Conservation (phyloP, 2,329 filamentous ascomycete species). For the Fusarium albidum region DNA sequence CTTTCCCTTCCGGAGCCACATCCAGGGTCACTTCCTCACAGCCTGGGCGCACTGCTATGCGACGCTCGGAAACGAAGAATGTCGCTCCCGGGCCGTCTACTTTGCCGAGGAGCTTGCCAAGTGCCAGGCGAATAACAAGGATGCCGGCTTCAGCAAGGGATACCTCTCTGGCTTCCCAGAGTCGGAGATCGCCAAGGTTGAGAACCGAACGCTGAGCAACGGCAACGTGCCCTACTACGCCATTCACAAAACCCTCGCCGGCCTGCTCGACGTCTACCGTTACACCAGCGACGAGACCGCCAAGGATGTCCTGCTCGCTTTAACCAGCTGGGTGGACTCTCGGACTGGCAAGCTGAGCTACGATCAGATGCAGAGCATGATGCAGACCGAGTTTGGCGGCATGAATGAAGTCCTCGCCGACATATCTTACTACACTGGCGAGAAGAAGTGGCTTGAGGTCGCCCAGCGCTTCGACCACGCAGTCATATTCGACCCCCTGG, state of each 20-base stretch:
- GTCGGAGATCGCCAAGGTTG: constrained; percentile 56
- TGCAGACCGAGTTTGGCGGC: constrained; percentile 60
- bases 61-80: constrained; percentile 50
- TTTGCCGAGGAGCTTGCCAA: constrained; percentile 58
- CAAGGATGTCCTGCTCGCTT: constrained; percentile 51
- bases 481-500: constrained; percentile 55
- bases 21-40: constrained; percentile 60
- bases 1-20: constrained; percentile 61
- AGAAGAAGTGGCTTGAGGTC: constrained; percentile 54
- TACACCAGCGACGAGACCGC: constrained; percentile 53
- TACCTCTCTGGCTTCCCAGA: constrained; percentile 63
- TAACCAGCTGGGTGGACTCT: constrained; percentile 58
- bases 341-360: constrained; percentile 54
- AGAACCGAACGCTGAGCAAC: constrained; percentile 52
- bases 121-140: constrained; percentile 59
- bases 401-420: constrained; percentile 62
- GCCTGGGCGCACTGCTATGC: constrained; percentile 60
- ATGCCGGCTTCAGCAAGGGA: constrained; percentile 52
- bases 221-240: constrained; percentile 64
- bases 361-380: constrained; percentile 55
- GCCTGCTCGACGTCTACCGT: constrained; percentile 59
- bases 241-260: constrained; percentile 62
- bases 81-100: constrained; percentile 53
- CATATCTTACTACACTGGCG: constrained; percentile 55
- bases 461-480: constrained; percentile 61